Evolutionary conservation across 306 rosid genomes (phyloP).

Genomic region (Quercus agrifolia): DNA sequence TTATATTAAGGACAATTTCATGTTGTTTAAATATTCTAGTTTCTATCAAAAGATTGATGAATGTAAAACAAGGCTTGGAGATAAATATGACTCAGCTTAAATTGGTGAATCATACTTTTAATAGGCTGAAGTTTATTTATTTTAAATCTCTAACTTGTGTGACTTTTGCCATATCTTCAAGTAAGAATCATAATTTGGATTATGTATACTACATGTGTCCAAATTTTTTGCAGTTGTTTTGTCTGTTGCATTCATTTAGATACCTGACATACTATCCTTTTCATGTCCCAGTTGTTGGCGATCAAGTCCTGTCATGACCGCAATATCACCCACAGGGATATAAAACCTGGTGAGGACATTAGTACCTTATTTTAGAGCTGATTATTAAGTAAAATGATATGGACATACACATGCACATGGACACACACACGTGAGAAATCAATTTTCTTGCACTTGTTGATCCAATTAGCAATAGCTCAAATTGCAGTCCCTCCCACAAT

Average conservation of each 20-base stretch:
- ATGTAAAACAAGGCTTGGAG: no score
- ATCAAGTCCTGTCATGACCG: constrained; percentile 93
- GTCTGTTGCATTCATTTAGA: not conserved
- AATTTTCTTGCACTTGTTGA: constrained; percentile 9
- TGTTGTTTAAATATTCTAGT: not conserved
- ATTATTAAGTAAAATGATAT: not conserved
- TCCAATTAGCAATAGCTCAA: not conserved
- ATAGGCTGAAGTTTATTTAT: no score
- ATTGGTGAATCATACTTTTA: no score
- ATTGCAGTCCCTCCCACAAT: no score
- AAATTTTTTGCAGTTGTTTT: not conserved
- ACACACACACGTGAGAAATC: not conserved
- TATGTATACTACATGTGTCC: not conserved
- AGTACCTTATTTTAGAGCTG: constrained; percentile 11
- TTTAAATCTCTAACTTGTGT: no score
- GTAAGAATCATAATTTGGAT: not conserved
- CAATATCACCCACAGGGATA: constrained; percentile 93
- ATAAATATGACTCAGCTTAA: no score
- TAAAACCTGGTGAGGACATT: constrained; percentile 83
- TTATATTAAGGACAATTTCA: constrained; percentile 9
- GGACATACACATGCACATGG: not conserved
- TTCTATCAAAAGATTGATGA: no score
- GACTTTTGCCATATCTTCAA: not conserved
- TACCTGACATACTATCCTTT: constrained; percentile 13
- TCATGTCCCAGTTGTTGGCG: constrained; percentile 64